Evolutionary conservation across 768 basidiomycete genomes (phyloP).

Genomic region (Boletus pseudo-olivaceus): DNA sequence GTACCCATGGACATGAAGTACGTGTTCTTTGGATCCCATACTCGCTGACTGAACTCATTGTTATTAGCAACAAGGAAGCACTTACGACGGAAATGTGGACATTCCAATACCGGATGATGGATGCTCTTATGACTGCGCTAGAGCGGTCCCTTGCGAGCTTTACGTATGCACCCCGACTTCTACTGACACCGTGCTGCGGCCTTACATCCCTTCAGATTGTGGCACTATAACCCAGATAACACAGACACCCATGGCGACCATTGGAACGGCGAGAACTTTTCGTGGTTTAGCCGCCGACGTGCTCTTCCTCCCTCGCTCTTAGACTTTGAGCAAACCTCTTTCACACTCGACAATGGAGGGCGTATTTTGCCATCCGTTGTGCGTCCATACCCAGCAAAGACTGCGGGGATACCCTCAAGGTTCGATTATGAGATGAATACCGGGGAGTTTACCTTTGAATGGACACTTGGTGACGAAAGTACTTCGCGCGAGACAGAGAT

Average conservation of each 20-base stretch:
- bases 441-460: constrained; percentile 62
- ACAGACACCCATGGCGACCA: constrained; percentile 73
- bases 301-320: constrained; percentile 54
- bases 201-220: constrained; percentile 51
- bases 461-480: constrained; percentile 37
- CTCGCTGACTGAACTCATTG: background rate
- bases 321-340: constrained; percentile 55
- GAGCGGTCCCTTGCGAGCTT: constrained; percentile 78
- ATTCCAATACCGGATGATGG: constrained; percentile 93
- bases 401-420: constrained; percentile 74
- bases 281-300: constrained; percentile 76
- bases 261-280: constrained; percentile 98
- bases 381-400: constrained; percentile 89
- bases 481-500: constrained; percentile 74
- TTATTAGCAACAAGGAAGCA: constrained; percentile 60
- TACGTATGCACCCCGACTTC: constrained; percentile 55
- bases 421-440: constrained; percentile 79
- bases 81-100: constrained; percentile 69
- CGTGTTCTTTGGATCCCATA: constrained; percentile 26
- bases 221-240: constrained; percentile 94
- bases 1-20: constrained; percentile 98
- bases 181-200: background rate
- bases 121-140: constrained; percentile 80
- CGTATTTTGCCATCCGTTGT: constrained; percentile 77
- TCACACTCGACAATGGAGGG: constrained; percentile 79